Conservation (phyloP, 106 monocot species). For the Hemerocallis citrina region DNA sequence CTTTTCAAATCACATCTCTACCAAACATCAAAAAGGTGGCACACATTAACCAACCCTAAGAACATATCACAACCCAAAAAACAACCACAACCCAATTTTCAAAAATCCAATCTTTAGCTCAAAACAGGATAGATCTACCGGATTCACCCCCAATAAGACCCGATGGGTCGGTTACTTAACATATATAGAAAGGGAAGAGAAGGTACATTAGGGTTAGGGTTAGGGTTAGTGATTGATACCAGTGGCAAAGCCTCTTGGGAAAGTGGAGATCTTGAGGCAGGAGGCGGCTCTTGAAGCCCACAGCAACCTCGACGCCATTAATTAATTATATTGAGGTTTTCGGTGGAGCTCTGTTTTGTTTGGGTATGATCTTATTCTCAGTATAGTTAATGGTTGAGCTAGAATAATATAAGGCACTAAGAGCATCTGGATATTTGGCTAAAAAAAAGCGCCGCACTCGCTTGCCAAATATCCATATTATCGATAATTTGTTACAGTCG, state of each 20-base stretch:
- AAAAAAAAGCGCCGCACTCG: too few relatives aligned
- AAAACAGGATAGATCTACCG: neutral
- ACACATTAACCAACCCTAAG: neutral
- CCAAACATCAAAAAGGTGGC: constrained; percentile 8
- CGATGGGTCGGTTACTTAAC: too few relatives aligned
- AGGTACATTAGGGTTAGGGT: neutral
- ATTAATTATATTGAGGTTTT: too few relatives aligned
- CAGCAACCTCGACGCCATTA: constrained; percentile 18
- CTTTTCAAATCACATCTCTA: too few relatives aligned
- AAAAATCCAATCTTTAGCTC: constrained; percentile 3
- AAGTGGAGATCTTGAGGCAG: constrained; percentile 66
- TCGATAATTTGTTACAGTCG: too few relatives aligned
- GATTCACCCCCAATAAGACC: too few relatives aligned
- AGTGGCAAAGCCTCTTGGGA: constrained; percentile 60
- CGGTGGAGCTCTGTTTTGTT: too few relatives aligned
- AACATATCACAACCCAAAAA: neutral
- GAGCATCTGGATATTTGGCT: too few relatives aligned
- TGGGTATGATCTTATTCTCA: too few relatives aligned
- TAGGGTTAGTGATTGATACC: constrained; percentile 38
- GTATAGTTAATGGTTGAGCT: too few relatives aligned
- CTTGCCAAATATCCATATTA: too few relatives aligned
- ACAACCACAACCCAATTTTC: neutral
- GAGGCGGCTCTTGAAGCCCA: constrained; percentile 83
- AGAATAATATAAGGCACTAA: too few relatives aligned
- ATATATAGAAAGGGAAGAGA: neutral